Conservation (phyloP, 2,329 filamentous ascomycete species). For the Colletotrichum paranaense region DNA sequence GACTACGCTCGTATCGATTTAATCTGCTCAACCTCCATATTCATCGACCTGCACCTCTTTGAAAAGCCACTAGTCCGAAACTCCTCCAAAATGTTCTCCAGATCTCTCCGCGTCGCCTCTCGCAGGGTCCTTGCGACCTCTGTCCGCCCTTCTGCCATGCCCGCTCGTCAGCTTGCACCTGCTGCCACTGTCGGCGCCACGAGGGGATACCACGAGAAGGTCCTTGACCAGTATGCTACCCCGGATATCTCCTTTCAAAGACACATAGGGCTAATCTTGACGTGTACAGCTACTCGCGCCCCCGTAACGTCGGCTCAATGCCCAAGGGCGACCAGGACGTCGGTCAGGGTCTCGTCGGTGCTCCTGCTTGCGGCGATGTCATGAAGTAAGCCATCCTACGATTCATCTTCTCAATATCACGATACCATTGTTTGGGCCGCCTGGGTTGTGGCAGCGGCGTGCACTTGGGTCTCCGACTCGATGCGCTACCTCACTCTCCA, state of each 20-base stretch:
- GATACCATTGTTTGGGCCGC: neutral
- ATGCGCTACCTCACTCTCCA: neutral
- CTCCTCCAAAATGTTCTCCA: slow-evolving; percentile 54
- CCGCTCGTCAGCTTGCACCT: slow-evolving; percentile 55
- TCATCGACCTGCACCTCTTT: neutral
- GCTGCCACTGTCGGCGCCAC: slow-evolving; percentile 52
- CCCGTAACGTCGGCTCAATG: slow-evolving; percentile 67
- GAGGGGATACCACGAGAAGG: slow-evolving; percentile 65
- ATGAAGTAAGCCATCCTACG: slow-evolving; percentile 70
- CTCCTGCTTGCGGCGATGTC: slow-evolving; percentile 89
- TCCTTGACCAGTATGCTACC: slow-evolving; percentile 84
- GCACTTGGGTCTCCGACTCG: neutral
- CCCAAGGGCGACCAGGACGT: slow-evolving; percentile 84
- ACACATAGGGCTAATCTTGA: slow-evolving; percentile 49
- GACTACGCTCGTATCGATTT: slow-evolving; percentile 20
- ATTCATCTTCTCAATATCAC: neutral
- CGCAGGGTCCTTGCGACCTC: slow-evolving; percentile 55
- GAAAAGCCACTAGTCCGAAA: slow-evolving; percentile 18
- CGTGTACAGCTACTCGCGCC: slow-evolving; percentile 63
- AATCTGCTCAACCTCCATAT: slow-evolving; percentile 11
- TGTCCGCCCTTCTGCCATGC: slow-evolving; percentile 50
- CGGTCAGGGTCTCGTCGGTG: slow-evolving; percentile 90
- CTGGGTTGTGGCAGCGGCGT: neutral
- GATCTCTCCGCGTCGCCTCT: slow-evolving; percentile 56
- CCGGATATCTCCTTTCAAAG: slow-evolving; percentile 51